These are phyloP conservation scores for Wickerhamomyces bisporus DNA, from an alignment of 805 yeast genomes.

Conservation along the genomic window DNA sequence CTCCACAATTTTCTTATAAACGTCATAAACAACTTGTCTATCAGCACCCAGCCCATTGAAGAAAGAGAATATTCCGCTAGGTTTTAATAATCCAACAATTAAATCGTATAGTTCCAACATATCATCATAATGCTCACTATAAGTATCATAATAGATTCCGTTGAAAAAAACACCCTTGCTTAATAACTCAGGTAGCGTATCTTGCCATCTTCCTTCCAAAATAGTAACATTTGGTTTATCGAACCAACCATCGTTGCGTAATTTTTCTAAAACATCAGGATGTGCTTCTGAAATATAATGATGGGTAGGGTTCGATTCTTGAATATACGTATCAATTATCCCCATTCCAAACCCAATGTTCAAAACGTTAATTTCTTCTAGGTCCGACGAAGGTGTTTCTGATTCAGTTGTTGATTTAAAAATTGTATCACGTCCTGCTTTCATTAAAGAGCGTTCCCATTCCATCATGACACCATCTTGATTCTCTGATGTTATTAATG, in stretches of 20 bases:
- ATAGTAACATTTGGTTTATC: conserved; percentile 66
- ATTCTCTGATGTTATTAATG: conserved; percentile 66
- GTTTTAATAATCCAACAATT: conserved; percentile 75
- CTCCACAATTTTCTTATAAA: conserved; percentile 76
- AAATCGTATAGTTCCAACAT: conserved; percentile 81
- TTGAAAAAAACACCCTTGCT: conserved; percentile 69
- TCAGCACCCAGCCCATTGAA: conserved; percentile 91
- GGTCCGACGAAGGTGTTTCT: conserved; percentile 21
- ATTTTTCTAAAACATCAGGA: conserved; percentile 74
- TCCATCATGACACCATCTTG: conserved; percentile 97
- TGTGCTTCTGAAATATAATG: conserved; percentile 95
- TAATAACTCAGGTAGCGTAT: conserved; percentile 59
- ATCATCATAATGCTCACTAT: conserved; percentile 85
- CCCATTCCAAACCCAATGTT: conserved; percentile 98
- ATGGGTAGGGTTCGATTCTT: conserved; percentile 46
- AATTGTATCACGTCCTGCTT: conserved; percentile 70
- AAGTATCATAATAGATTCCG: conserved; percentile 92
- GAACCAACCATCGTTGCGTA: conserved; percentile 78
- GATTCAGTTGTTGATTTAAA: conserved; percentile 39
- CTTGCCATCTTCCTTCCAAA: conserved; percentile 93
- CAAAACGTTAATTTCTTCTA: conserved; percentile 47
- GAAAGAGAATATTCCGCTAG: conserved; percentile 81
- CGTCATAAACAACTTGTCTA: conserved; percentile 70
- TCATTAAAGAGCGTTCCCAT: conserved; percentile 87
- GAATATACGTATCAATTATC: conserved; percentile 79